Evolutionary conservation across 331 rosid genomes (phyloP), one percentile per base, ranked within the genome.

Genomic region (Pyrus hybrid): DNA sequence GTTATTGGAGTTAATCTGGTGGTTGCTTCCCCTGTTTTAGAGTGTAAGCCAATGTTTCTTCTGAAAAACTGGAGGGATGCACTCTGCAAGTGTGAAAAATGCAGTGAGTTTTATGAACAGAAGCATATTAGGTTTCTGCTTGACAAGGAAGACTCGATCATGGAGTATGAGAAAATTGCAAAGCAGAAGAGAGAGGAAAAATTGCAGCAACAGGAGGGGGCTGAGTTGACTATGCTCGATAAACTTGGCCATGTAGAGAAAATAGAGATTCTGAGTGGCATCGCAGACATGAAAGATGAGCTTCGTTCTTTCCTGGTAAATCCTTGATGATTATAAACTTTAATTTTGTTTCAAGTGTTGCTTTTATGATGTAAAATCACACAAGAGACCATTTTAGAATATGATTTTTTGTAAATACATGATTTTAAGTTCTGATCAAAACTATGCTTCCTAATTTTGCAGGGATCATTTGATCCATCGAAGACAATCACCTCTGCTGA

Each of bases 241-340:
- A 90, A 86, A 22, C 87, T 89, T 63, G 94, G 91, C 23, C 94
- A 89, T 66, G 87, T 92, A 11, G 99, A 86, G 90, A 95, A 95
- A 77, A 91, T 95, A 60, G 99, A 92, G 88, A 83, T 94, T 82
- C 88, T 92, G 82, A 85, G 77, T 85, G 99, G 97, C 68, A 95
- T 95, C 72, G 97, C 92, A 63, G 99, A 95, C 29, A 88, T 95
- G 91, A 92, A 90, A 83, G 91, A 92, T 66, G 99, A 91, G 85
- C 85, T 95, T 83, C 93, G 83, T 37, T 29, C 91, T 73, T 90
- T 92, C 88, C 80, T 95, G 97, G 97, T 95, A 92, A 41, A 72
- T 54, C 45, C 53, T 74, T 35, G 37, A 21, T 29, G 23, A 71
- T 25, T 29, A 37, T 51, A 28, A 71, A 68, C 10, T 37, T 61